A percentile compares a stretch with the other conserved stretches of the same genome.
phyloP scores from a whole-genome alignment of 2,329 filamentous ascomycete species.

The Calcarisporium arbuscula region DNA sequence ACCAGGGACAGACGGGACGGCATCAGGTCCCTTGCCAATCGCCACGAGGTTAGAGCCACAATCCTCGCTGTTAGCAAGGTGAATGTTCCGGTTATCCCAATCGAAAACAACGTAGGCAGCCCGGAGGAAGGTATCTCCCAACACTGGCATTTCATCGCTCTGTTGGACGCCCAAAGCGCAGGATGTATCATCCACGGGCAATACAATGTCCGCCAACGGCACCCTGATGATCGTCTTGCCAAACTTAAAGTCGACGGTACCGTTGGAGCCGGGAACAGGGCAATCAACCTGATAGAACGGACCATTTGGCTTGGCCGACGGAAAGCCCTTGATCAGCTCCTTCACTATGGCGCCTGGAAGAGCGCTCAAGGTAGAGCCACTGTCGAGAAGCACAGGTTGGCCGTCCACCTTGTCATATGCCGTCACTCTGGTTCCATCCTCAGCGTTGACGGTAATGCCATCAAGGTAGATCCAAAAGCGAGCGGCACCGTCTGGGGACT shows the following conservation, averaged over 20 bases:
- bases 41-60: slow-evolving; percentile 22
- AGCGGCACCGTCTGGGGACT: slow-evolving; percentile 16
- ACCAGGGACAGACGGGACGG: slow-evolving; percentile 13
- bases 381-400: slow-evolving; percentile 49
- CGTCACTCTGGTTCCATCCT: slow-evolving; percentile 26
- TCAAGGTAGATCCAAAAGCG: slow-evolving; percentile 29
- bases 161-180: slow-evolving; percentile 35
- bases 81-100: slow-evolving; percentile 23
- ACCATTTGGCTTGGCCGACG: slow-evolving; percentile 33
- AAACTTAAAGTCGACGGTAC: slow-evolving; percentile 36
- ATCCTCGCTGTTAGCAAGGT: slow-evolving; percentile 20
- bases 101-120: slow-evolving; percentile 30
- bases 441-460: slow-evolving; percentile 21
- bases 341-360: slow-evolving; percentile 47
- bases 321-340: slow-evolving; percentile 30
- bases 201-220: slow-evolving; percentile 32
- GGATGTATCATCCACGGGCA: no score
- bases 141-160: slow-evolving; percentile 20
- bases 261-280: slow-evolving; percentile 18
- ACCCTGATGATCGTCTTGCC: slow-evolving; percentile 33
- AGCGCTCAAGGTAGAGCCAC: slow-evolving; percentile 57
- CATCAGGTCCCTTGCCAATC: slow-evolving; percentile 27
- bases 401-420: slow-evolving; percentile 30
- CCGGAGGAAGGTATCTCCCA: slow-evolving; percentile 33
- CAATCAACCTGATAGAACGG: slow-evolving; percentile 37